Base-by-base conservation (phyloP, 139 green algal genomes). In the Closterium sp. region DNA sequence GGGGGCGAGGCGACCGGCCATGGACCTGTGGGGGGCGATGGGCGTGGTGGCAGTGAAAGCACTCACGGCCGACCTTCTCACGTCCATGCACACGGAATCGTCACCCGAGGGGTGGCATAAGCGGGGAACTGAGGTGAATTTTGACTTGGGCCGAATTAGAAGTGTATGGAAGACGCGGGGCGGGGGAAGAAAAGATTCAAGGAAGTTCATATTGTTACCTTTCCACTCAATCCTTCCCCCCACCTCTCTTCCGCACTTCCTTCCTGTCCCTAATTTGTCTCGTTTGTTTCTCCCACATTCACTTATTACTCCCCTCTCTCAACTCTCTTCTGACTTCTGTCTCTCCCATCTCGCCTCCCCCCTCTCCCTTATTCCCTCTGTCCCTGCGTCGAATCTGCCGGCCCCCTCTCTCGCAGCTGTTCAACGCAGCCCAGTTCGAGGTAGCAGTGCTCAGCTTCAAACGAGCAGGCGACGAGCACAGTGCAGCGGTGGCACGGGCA, bases 11-110 rank as follows among this genome's bases (percentile, higher is more conserved):
- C 89, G 29, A 1, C 89, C 89, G 2, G 85, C 85, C 29, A 31
- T 73, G 27, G 89, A 92, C 85, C 85, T 92, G n/a, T 92, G 89
- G 89, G 27, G 27, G 31, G 9, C n/a, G 17, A 62, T 92, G 70
- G 70, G 27, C 11, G 27, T 89, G n/a, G 45, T 92, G 70, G 28
- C 21, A 2, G 62, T 89, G n/a, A 29, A 31, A n/a, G 45, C 89
- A 11, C 85, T 92, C 24, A 79, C 31, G 9, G 7, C 84, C 9
- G 31, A 92, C 10, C 84, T 92, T 2, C 19, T 92, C 31, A 31
- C 89, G 24, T 92, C 89, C 32, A 89, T 92, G 62, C 89, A 92
- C 1, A 92, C 28, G 0, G 27, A 38, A 0, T 79, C 28, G 0
- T 89, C 86, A 11, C 79, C 90, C 0, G 28, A 93, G 29, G 90